phyloP scores from a whole-genome alignment of 1,139 yeast species.

The Diutina sp. region DNA sequence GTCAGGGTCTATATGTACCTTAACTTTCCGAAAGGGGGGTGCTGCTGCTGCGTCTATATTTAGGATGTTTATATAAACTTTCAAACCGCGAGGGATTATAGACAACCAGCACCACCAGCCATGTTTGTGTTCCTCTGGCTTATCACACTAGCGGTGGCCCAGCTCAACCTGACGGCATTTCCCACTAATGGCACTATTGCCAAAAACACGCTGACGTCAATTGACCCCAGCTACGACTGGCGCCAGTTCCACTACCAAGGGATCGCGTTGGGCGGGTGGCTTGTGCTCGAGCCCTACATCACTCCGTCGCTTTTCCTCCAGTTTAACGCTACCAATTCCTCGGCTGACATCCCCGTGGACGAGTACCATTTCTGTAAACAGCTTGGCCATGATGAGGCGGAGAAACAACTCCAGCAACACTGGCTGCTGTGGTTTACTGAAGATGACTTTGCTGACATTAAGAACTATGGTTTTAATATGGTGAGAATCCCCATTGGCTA shows the following conservation, averaged over 20 bases:
- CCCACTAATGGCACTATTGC: background rate
- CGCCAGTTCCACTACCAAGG: conserved; percentile 25
- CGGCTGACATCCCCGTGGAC: conserved; percentile 34
- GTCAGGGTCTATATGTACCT: no score
- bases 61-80: no score
- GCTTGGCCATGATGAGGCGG: conserved; percentile 35
- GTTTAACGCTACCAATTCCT: conserved; percentile 14
- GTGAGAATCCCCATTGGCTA: conserved; percentile 58
- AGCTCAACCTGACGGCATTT: background rate
- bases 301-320: conserved; percentile 45
- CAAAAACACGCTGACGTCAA: background rate
- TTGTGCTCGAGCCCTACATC: conserved; percentile 52
- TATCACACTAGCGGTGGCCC: background rate
- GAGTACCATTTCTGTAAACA: conserved; percentile 40
- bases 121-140: background rate
- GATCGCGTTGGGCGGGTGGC: conserved; percentile 55
- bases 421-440: conserved; percentile 45
- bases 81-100: no score
- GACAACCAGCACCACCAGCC: background rate
- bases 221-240: background rate
- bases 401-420: conserved; percentile 15
- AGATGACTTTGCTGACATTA: conserved; percentile 36
- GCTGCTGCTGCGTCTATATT: no score
- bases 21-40: no score
- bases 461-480: conserved; percentile 39